Base-by-base conservation (phyloP, 2,329 filamentous ascomycete genomes). In the Ceratocystiopsis minuta region DNA sequence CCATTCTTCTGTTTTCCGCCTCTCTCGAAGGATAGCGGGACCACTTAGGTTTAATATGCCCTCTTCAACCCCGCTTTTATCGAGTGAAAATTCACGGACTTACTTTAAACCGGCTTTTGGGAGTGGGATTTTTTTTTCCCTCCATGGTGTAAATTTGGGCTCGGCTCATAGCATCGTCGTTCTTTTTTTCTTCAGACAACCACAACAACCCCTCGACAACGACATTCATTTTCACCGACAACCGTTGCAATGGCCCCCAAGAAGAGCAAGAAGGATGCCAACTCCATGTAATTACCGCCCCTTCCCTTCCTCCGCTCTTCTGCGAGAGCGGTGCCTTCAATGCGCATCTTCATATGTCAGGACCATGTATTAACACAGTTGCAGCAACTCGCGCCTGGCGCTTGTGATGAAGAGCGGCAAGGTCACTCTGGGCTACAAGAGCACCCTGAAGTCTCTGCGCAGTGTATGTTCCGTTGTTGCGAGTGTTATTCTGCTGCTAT, bases 391-490 rank as follows among this genome's bases (percentile, higher is more conserved):
- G 60, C 70, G 69, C 62, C 62, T 74, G 53, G 70, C 68, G 57
- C 65, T 75, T 59, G 70, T 75, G 50, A 72, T 75, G 67, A 75
- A 75, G 66, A 70, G 65, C 51, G 73, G 75, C 57, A 81, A 82
- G 64, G 85, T 94, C 71, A 86, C 76, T 51, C 75, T 93, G 52
- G 86, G 86, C 58, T 88, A 88, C 75, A 87, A 88, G 69, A 82
- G 77, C 50, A 88, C 63, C 36, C 49, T 52, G 34, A 52, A 52
- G 49, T 46, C 49, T 16, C 49, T 52, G 15, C 50, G 50, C 45
- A 46, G 34, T 39, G 46, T 47, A 42, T 17, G 41, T 43, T 39
- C 16, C 34, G 12, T 24, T 14, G 6, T 16, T 16, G 34, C 18
- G 16, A 3, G 9, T 16, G 34, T 6, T 17, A 12, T 11, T 15